Conservation (phyloP, 2,329 filamentous ascomycete genomes). For the Emmonsiellopsis sp. region DNA sequence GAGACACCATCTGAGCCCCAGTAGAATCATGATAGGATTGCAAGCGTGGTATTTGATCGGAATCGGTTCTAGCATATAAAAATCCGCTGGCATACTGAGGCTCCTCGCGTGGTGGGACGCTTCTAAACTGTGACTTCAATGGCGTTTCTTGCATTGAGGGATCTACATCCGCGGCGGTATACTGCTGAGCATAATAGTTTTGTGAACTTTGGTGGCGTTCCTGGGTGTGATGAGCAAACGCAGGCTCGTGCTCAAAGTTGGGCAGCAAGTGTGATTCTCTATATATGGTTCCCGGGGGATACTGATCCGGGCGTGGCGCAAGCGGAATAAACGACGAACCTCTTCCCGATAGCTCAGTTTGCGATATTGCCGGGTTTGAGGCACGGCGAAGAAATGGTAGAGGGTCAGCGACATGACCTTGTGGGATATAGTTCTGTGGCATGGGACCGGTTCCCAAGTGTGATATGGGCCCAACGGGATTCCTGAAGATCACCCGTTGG, state of each 20-base stretch:
- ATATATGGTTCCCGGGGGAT: neutral
- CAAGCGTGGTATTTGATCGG: neutral
- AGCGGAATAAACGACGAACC: conserved; percentile 10
- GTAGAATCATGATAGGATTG: conserved; percentile 3
- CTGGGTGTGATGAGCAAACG: neutral
- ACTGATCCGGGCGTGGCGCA: conserved; percentile 10
- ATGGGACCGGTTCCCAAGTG: conserved; percentile 12
- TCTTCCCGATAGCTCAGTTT: conserved; percentile 5
- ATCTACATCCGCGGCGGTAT: neutral
- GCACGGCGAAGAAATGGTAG: conserved; percentile 7
- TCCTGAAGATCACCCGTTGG: conserved; percentile 33
- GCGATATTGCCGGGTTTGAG: conserved; percentile 4
- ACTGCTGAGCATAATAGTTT: neutral
- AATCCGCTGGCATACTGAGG: neutral
- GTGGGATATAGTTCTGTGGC: conserved; percentile 7
- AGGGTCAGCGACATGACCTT: conserved; percentile 1
- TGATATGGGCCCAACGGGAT: conserved; percentile 26
- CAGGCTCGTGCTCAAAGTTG: conserved; percentile 1
- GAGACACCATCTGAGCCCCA: conserved; percentile 3
- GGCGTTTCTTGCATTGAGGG: neutral
- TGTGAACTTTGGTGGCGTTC: neutral
- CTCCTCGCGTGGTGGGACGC: neutral
- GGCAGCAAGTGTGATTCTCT: neutral
- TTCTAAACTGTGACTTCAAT: neutral
- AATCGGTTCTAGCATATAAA: neutral